phyloP scores from a whole-genome alignment of 163 green algal species.

The Prototheca stagnorum region DNA sequence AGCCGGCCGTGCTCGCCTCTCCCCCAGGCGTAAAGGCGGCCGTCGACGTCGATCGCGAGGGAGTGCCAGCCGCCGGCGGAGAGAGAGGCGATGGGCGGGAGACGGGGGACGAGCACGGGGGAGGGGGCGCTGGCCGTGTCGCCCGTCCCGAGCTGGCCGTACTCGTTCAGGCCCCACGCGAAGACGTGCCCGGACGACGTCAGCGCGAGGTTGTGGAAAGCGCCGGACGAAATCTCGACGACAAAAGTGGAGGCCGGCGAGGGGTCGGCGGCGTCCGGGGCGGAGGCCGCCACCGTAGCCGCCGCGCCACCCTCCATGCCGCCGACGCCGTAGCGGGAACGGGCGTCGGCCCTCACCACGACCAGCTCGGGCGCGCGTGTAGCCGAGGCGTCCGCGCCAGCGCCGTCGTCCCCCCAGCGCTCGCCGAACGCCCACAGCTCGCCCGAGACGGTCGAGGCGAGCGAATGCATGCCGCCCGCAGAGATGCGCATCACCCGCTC shows the following conservation, averaged over 20 bases:
- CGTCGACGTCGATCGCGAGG: slow-evolving; percentile 33
- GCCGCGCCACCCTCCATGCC: too few species aligned
- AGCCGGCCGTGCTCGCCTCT: slow-evolving; percentile 83
- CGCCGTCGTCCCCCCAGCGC: slow-evolving; percentile 74
- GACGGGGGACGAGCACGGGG: slow-evolving; percentile 30
- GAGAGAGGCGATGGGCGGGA: slow-evolving; percentile 48
- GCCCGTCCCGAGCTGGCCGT: slow-evolving; percentile 69
- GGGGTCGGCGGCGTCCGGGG: too few species aligned
- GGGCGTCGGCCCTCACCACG: too few species aligned
- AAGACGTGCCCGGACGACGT: slow-evolving; percentile 10
- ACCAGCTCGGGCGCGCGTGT: too few species aligned
- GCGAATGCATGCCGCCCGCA: slow-evolving; percentile 80
- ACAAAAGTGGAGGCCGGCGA: too few species aligned
- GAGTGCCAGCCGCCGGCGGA: slow-evolving; percentile 74
- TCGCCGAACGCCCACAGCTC: slow-evolving; percentile 74
- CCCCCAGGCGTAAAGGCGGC: slow-evolving; percentile 61
- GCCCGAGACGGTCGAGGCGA: slow-evolving; percentile 66
- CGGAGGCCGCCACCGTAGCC: slow-evolving; percentile 21
- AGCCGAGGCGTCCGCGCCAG: too few species aligned
- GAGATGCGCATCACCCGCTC: slow-evolving; percentile 46
- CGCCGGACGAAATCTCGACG: slow-evolving; percentile 60
- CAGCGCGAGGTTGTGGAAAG: slow-evolving; percentile 85
- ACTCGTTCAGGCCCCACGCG: slow-evolving; percentile 56
- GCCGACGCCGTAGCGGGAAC: too few species aligned
- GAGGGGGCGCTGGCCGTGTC: slow-evolving; percentile 38